phyloP scores from a whole-genome alignment of 805 yeast species.

The Phaffomyces antillensis region DNA sequence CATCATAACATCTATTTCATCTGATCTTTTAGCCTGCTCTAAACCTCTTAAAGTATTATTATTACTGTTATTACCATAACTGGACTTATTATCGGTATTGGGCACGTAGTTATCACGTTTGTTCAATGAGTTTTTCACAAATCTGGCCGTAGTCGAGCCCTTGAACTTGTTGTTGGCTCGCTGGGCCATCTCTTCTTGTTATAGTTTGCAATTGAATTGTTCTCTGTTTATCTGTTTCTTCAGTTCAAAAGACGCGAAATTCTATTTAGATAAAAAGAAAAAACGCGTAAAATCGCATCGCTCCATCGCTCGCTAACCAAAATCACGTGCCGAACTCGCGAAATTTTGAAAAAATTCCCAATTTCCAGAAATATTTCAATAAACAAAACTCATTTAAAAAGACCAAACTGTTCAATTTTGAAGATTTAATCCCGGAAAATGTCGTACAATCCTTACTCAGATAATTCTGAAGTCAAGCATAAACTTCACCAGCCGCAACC shows the following conservation, averaged over 20 bases:
- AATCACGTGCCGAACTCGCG: too few relatives aligned
- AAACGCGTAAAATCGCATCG: too few relatives aligned
- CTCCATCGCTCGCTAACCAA: too few relatives aligned
- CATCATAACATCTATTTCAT: slow-evolving; percentile 71
- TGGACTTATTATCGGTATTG: slow-evolving; percentile 26
- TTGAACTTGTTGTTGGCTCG: slow-evolving; percentile 22
- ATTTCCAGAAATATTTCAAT: neutral
- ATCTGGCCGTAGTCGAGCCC: slow-evolving; percentile 48
- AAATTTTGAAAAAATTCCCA: neutral
- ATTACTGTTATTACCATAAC: slow-evolving; percentile 1
- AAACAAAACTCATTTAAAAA: neutral
- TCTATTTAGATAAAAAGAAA: too few relatives aligned
- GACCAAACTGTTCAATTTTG: neutral
- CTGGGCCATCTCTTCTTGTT: neutral
- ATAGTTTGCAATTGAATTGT: too few relatives aligned
- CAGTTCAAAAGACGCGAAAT: too few relatives aligned
- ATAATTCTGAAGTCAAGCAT: slow-evolving; percentile 12
- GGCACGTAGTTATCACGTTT: slow-evolving; percentile 18
- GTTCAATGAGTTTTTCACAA: slow-evolving; percentile 34
- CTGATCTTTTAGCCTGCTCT: slow-evolving; percentile 53
- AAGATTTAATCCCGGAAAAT: slow-evolving; percentile 11
- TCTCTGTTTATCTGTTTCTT: too few relatives aligned
- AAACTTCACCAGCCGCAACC: slow-evolving; percentile 19
- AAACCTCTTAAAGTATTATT: slow-evolving; percentile 15
- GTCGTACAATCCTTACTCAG: slow-evolving; percentile 44